Base-by-base conservation (phyloP, 371 early-diverging fungal species). In the Quaeritorhiza haematococci region DNA sequence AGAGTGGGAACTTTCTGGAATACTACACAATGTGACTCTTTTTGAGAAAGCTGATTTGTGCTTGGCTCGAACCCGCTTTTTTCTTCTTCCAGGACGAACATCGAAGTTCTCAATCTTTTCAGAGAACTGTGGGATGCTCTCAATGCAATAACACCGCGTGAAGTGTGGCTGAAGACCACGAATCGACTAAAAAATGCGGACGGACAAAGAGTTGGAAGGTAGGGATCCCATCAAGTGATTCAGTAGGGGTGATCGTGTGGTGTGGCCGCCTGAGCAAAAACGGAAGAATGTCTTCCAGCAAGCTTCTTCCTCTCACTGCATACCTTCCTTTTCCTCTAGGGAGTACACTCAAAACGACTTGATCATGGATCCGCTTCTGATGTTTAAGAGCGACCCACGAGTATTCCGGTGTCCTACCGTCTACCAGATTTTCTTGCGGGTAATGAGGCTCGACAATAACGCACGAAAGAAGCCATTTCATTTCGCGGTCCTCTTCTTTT, bases 331-430 rank as follows among this genome's bases (percentile, higher is more conserved):
- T 26, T 26, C 27, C 45, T 57, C 30, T 28, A 35, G 19, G n/a
- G 35, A 26, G 6, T 58, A 59, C 46, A 44, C 56, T 6, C 45
- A 66, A n/a, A 71, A 73, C 42, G 76, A 80, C 28, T 44, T 80
- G 13, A 67, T 75, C 59, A 56, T 72, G 33, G 69, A 79, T 27
- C 81, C 81, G 15, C 56, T 79, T 35, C 53, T 64, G 19, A 19
- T 78, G 10, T 75, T 80, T 35, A 70, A 68, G 30, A 64, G 70
- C 47, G 64, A 76, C 48, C 27, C 57, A 28, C 58, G 66, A 17
- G 58, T 79, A 15, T 73, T 79, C 46, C 49, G 49, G 15, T 59
- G 63, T 30, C 63, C 73, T 0, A 59, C 59, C 23, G 58, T 78
- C 26, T 65, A 66, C n/a, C 55, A 58, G 23, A 59, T 79, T 0